Evolutionary conservation across 495 filamentous ascomycete genomes (phyloP).

Genomic region (Chaetomidium leptoderma): DNA sequence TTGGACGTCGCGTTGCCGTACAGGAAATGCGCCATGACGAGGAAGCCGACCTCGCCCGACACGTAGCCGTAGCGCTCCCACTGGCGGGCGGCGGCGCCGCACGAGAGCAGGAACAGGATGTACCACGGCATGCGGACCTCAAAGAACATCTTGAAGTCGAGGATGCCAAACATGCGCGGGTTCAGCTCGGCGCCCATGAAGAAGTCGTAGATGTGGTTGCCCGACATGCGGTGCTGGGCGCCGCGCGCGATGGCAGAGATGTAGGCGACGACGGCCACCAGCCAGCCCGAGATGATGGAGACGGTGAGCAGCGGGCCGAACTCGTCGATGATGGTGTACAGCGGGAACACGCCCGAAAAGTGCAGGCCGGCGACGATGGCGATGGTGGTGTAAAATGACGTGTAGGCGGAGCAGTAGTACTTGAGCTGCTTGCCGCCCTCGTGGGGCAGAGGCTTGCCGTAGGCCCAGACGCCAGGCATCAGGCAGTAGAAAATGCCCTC

Average conservation of each 20-base stretch:
- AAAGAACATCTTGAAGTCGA: conserved; percentile 99
- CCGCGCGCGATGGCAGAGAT: conserved; percentile 75
- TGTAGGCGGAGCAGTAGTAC: conserved; percentile 91
- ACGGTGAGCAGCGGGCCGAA: conserved; percentile 89
- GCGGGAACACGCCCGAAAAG: conserved; percentile 74
- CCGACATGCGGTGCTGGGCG: conserved; percentile 86
- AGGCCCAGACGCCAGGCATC: conserved; percentile 76
- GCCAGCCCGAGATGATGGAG: conserved; percentile 81
- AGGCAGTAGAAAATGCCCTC: conserved; percentile 76
- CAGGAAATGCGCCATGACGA: conserved; percentile 88
- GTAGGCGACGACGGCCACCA: conserved; percentile 78
- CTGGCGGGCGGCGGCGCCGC: conserved; percentile 76
- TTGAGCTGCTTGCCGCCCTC: conserved; percentile 73
- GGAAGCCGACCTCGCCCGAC: conserved; percentile 79
- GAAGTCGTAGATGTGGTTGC: conserved; percentile 89
- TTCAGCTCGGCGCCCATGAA: conserved; percentile 99
- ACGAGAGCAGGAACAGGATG: conserved; percentile 76
- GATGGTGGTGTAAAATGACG: conserved; percentile 84
- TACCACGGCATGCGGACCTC: conserved; percentile 97
- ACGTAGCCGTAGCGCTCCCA: conserved; percentile 90
- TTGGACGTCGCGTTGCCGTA: conserved; percentile 97
- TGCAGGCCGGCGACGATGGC: conserved; percentile 63
- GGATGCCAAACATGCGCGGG: conserved; percentile 84
- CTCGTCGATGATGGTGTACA: conserved; percentile 93
- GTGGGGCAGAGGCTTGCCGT: conserved; percentile 83